phyloP scores from a whole-genome alignment of 2,329 filamentous ascomycete species.

The Apiospora saccharicola region DNA sequence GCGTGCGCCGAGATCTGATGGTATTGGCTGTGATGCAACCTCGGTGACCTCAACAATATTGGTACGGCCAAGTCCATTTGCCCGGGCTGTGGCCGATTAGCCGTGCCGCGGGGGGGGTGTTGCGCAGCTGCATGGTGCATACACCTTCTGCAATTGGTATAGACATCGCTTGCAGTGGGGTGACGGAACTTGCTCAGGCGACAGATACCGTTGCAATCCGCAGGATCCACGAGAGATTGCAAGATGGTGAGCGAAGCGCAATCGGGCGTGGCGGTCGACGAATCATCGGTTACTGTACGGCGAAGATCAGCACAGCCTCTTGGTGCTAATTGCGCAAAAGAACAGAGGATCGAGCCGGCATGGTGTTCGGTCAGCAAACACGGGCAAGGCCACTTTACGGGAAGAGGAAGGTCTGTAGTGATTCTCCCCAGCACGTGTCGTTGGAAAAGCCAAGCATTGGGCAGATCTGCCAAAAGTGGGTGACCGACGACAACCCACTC shows the following conservation, averaged over 20 bases:
- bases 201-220: neutral
- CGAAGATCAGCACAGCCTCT: neutral
- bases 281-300: neutral
- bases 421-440: conserved; percentile 2
- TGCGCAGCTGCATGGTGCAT: neutral
- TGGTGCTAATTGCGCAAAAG: neutral
- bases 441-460: conserved; percentile 22
- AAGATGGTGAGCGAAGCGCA: neutral
- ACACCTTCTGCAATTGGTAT: conserved; percentile 1
- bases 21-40: neutral
- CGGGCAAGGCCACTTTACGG: neutral
- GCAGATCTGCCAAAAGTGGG: conserved; percentile 4
- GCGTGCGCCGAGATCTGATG: neutral
- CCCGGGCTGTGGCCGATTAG: neutral
- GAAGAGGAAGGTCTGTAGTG: conserved; percentile 4
- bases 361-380: neutral
- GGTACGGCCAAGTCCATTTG: neutral
- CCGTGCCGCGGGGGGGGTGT: neutral
- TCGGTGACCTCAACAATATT: neutral
- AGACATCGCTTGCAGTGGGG: neutral
- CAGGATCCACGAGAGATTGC: neutral
- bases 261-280: neutral
- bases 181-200: neutral
- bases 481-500: neutral
- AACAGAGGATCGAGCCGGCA: neutral